A percentile compares a stretch with the other conserved stretches of the same genome.
Evolutionary conservation across 2,329 filamentous ascomycete genomes (phyloP).

Genomic region (Colletotrichum incanum): DNA sequence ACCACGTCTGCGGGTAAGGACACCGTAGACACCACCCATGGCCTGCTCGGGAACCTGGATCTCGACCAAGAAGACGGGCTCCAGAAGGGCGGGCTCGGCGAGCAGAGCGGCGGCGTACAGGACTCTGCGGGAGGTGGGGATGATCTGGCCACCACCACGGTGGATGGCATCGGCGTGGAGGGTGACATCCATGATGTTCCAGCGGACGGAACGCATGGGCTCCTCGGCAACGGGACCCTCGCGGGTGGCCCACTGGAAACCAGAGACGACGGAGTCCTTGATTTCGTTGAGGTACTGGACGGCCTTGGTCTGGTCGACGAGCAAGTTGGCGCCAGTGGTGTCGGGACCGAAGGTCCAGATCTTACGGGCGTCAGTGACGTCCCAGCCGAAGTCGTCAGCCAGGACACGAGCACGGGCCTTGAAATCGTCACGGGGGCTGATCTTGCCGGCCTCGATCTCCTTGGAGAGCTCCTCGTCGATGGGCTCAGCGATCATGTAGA

Average conservation of each 20-base stretch:
- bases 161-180: slow-evolving; percentile 99
- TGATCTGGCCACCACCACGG: slow-evolving; percentile 99
- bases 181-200: slow-evolving; percentile 99
- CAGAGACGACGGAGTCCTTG: slow-evolving; percentile 99
- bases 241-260: slow-evolving; percentile 99
- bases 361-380: slow-evolving; percentile 99
- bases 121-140: slow-evolving; percentile 97
- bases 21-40: slow-evolving; percentile 99
- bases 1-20: slow-evolving; percentile 96
- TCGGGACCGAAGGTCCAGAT: slow-evolving; percentile 99
- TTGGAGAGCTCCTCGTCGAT: slow-evolving; percentile 91
- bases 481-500: slow-evolving; percentile 95
- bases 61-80: slow-evolving; percentile 99
- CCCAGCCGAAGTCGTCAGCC: slow-evolving; percentile 98
- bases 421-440: slow-evolving; percentile 97
- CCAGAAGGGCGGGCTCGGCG: slow-evolving; percentile 90
- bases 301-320: slow-evolving; percentile 99
- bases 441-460: slow-evolving; percentile 93
- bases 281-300: slow-evolving; percentile 99
- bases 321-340: slow-evolving; percentile 96
- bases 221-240: slow-evolving; percentile 99
- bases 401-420: slow-evolving; percentile 97
- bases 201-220: slow-evolving; percentile 96
- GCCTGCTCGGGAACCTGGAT: slow-evolving; percentile 98
- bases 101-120: slow-evolving; percentile 94